phyloP scores from a whole-genome alignment of 2,329 filamentous ascomycete species.

The Alternaria rosae region DNA sequence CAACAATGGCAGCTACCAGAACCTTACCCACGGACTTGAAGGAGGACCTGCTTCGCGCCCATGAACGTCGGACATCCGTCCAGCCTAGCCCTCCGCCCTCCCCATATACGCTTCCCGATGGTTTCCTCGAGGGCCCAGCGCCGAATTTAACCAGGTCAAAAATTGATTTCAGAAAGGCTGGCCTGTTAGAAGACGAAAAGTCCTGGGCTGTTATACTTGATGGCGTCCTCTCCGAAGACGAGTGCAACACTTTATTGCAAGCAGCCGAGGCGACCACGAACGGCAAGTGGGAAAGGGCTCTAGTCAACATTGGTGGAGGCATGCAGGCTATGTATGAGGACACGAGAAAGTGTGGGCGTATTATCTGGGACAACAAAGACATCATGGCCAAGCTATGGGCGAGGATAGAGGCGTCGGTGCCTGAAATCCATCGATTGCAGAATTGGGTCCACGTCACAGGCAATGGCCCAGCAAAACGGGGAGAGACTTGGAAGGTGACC shows the following conservation, averaged over 20 bases:
- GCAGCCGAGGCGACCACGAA: constrained; percentile 41
- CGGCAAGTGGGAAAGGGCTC: constrained; percentile 69
- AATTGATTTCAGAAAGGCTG: constrained; percentile 61
- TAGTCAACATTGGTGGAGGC: constrained; percentile 71
- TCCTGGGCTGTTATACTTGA: constrained; percentile 70
- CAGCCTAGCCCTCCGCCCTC: constrained; percentile 6
- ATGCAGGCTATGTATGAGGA: constrained; percentile 64
- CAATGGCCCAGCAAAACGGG: constrained; percentile 51
- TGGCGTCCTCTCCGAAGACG: constrained; percentile 66
- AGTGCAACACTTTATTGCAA: constrained; percentile 60
- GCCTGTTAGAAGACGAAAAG: constrained; percentile 62
- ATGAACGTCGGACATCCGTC: neutral
- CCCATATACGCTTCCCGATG: constrained; percentile 52
- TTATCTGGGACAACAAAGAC: constrained; percentile 74
- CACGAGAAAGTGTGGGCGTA: constrained; percentile 74
- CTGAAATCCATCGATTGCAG: constrained; percentile 57
- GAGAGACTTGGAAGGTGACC: constrained; percentile 53
- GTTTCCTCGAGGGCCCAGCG: constrained; percentile 58
- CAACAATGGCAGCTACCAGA: constrained; percentile 3
- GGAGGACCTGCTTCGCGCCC: neutral
- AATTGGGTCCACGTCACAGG: constrained; percentile 53
- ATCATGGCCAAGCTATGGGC: constrained; percentile 70
- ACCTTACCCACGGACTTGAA: neutral
- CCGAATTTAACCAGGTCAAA: constrained; percentile 55
- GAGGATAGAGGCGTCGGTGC: constrained; percentile 59